phyloP scores from a whole-genome alignment of 768 basidiomycete species.

The Lactifluus pinguis region DNA sequence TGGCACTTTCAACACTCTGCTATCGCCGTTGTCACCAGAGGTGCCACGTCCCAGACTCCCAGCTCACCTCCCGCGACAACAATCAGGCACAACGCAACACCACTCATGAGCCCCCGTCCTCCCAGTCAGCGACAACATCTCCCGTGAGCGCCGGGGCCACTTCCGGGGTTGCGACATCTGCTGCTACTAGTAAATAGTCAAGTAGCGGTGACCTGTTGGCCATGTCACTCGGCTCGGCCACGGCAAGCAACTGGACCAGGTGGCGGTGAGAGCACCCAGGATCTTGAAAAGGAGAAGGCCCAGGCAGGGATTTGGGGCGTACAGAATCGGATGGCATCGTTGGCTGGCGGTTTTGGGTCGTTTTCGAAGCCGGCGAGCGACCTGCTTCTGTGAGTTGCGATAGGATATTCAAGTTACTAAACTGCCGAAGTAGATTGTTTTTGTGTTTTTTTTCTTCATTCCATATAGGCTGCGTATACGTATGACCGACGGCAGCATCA shows the following conservation, averaged over 20 bases:
- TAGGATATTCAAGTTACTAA: no score
- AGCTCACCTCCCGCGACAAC: conserved; percentile 5
- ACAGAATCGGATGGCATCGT: conserved; percentile 16
- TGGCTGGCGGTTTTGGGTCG: conserved; percentile 24
- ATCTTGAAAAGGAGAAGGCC: conserved; percentile 81
- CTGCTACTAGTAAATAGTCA: conserved; percentile 25
- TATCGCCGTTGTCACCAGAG: conserved; percentile 8
- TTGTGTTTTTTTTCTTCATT: neutral
- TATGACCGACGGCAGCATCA: no score
- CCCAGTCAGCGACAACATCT: conserved; percentile 21
- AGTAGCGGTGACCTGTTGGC: conserved; percentile 68
- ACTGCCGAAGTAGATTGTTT: neutral
- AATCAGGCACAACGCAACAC: neutral
- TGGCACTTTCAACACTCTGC: neutral
- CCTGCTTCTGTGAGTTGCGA: no score
- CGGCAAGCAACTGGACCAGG: conserved; percentile 24
- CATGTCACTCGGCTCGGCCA: conserved; percentile 53
- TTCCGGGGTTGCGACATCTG: conserved; percentile 22
- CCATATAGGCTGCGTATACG: neutral
- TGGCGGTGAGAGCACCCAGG: conserved; percentile 67
- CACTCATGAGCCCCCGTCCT: conserved; percentile 21
- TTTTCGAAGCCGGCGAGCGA: conserved; percentile 23
- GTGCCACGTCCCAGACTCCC: no score
- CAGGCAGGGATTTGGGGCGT: conserved; percentile 73
- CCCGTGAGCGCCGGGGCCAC: conserved; percentile 8